A percentile compares a stretch with the other conserved stretches of the same genome.
phyloP scores from a whole-genome alignment of 768 basidiomycete genomes.

The Strobilomyces dryophilus region DNA sequence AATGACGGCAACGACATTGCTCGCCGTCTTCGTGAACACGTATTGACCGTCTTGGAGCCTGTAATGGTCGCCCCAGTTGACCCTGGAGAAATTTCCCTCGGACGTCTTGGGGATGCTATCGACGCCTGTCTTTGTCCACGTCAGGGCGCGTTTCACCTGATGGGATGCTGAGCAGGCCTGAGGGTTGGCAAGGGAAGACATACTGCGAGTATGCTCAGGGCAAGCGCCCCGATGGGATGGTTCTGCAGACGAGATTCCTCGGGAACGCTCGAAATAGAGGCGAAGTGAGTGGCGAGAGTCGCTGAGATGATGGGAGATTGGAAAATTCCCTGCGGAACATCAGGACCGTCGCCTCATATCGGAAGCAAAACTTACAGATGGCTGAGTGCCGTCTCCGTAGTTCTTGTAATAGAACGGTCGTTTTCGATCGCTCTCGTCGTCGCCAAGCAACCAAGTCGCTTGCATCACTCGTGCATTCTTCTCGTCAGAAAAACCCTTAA shows the following conservation, averaged over 20 bases:
- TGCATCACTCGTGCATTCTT: not conserved
- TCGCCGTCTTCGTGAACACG: not conserved
- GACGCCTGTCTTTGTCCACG: not conserved
- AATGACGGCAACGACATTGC: not conserved
- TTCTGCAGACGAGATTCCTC: not conserved
- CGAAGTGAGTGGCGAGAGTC: not conserved
- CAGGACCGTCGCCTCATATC: not conserved
- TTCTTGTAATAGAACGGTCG: conserved; percentile 1
- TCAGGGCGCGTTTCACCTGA: conserved; percentile 1
- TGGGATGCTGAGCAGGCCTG: not conserved
- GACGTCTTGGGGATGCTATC: not conserved
- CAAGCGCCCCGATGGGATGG: not conserved
- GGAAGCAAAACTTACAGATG: not conserved
- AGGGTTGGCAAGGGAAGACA: not conserved
- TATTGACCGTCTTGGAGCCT: not conserved
- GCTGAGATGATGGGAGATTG: not conserved
- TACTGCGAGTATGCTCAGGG: not conserved
- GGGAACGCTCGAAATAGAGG: not conserved
- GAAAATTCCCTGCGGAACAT: not conserved
- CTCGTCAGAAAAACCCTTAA: not conserved
- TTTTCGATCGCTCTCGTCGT: conserved; percentile 2
- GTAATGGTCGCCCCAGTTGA: conserved; percentile 3
- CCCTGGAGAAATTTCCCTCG: not conserved
- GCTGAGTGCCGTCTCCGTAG: not conserved
- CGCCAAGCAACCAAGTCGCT: not conserved